A percentile compares a stretch with the other conserved stretches of the same genome.
Conservation (phyloP, 179 eudicot genomes). For the Actinidia polygama region DNA sequence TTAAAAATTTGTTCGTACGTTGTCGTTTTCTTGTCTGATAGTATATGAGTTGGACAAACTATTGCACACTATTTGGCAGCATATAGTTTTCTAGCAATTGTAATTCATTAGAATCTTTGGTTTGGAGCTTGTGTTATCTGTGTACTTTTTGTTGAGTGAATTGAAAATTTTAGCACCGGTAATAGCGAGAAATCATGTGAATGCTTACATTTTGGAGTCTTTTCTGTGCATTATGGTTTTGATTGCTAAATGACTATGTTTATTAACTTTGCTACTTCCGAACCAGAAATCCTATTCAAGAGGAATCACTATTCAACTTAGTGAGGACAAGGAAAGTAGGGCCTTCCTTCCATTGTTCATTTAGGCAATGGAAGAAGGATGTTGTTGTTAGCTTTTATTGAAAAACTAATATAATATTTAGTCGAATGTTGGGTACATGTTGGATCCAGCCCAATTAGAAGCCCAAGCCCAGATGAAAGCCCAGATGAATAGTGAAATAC, state of each 20-base stretch:
- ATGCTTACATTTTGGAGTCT: background rate
- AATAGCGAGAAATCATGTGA: background rate
- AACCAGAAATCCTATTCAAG: conserved; percentile 71
- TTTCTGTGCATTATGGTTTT: background rate
- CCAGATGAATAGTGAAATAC: too few species aligned
- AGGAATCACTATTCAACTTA: conserved; percentile 70
- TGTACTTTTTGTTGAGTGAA: background rate
- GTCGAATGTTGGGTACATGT: too few species aligned
- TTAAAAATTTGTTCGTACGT: background rate
- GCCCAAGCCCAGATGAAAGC: too few species aligned
- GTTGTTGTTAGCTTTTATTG: too few species aligned
- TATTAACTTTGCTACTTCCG: conserved; percentile 27
- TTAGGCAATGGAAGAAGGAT: conserved; percentile 80
- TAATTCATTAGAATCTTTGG: background rate
- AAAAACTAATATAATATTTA: too few species aligned
- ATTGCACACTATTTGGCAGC: conserved; percentile 1
- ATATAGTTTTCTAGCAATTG: background rate
- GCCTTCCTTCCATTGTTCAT: conserved; percentile 80
- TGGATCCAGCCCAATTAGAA: too few species aligned
- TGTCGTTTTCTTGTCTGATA: background rate
- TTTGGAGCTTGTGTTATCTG: background rate
- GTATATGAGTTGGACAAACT: background rate
- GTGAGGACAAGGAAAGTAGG: conserved; percentile 68
- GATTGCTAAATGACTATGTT: conserved; percentile 10
- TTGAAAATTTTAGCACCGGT: background rate